Conservation (phyloP, 305 asterid species). For the Andrographis paniculata region DNA sequence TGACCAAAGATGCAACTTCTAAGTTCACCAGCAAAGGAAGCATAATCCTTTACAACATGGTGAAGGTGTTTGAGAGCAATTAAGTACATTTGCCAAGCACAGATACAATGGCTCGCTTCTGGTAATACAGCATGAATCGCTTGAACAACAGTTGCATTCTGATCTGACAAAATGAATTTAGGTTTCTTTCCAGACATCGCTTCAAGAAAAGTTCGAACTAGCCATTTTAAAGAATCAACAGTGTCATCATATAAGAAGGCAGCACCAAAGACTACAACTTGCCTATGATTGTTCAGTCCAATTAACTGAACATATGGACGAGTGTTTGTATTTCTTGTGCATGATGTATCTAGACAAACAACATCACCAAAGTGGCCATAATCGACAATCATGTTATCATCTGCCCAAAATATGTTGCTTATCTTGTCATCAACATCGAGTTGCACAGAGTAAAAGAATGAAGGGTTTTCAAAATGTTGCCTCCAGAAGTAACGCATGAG, state of each 20-base stretch:
- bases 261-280: constrained; percentile 46
- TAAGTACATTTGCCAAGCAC: constrained; percentile 60
- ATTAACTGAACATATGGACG: constrained; percentile 47
- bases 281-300: constrained; percentile 48
- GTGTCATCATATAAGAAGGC: constrained; percentile 50
- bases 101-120: constrained; percentile 44
- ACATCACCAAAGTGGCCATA: constrained; percentile 54
- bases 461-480: constrained; percentile 53
- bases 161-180: constrained; percentile 54
- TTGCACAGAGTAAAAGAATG: constrained; percentile 42
- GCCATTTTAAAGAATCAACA: constrained; percentile 47
- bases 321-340: constrained; percentile 30
- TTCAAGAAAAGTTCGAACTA: constrained; percentile 40
- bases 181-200: constrained; percentile 51
- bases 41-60: constrained; percentile 35
- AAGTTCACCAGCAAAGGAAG: constrained; percentile 33
- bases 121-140: constrained; percentile 53
- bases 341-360: constrained; percentile 52
- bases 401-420: constrained; percentile 63
- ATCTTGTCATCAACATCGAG: constrained; percentile 46
- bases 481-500: constrained; percentile 43
- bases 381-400: constrained; percentile 46
- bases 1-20: constrained; percentile 42
- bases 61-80: constrained; percentile 51
- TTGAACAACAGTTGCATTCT: constrained; percentile 55